Evolutionary conservation across 2,329 filamentous ascomycete species (phyloP).

Genomic region (Exserohilum turcica): DNA sequence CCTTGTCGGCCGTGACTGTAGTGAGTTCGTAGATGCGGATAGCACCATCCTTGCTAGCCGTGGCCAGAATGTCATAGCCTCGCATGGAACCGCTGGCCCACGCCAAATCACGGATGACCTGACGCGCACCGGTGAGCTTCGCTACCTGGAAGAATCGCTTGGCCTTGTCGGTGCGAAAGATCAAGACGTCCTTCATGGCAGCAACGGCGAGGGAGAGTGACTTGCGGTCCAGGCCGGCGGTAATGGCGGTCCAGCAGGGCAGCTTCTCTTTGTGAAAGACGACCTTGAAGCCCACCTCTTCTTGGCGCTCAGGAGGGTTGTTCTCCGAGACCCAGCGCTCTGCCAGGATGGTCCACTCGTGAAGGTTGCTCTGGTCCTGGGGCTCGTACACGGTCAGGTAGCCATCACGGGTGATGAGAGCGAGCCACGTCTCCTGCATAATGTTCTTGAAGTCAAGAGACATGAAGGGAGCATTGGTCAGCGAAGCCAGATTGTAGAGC

Average conservation of each 20-base stretch:
- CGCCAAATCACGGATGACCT: conserved; percentile 82
- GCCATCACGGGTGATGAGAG: conserved; percentile 82
- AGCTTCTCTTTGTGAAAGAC: conserved; percentile 87
- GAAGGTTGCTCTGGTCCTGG: conserved; percentile 78
- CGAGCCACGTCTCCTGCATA: conserved; percentile 82
- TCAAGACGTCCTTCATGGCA: conserved; percentile 78
- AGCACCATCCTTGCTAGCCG: conserved; percentile 88
- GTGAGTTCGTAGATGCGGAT: conserved; percentile 86
- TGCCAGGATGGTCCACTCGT: conserved; percentile 76
- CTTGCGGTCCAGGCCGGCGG: conserved; percentile 80
- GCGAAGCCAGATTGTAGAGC: conserved; percentile 65
- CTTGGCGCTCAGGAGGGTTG: conserved; percentile 70
- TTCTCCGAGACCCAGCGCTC: conserved; percentile 73
- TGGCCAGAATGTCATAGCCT: conserved; percentile 88
- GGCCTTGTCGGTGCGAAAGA: conserved; percentile 77
- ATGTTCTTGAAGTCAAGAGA: conserved; percentile 88
- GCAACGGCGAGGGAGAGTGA: conserved; percentile 82
- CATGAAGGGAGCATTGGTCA: conserved; percentile 72
- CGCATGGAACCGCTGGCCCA: conserved; percentile 93
- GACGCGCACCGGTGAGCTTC: conserved; percentile 73
- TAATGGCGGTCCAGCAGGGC: conserved; percentile 75
- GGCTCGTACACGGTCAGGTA: conserved; percentile 82
- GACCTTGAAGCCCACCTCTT: conserved; percentile 85
- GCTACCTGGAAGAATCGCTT: conserved; percentile 86
- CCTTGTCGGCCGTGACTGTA: conserved; percentile 58